Evolutionary conservation across 2,329 filamentous ascomycete species (phyloP).

Genomic region (Didymella sp.): DNA sequence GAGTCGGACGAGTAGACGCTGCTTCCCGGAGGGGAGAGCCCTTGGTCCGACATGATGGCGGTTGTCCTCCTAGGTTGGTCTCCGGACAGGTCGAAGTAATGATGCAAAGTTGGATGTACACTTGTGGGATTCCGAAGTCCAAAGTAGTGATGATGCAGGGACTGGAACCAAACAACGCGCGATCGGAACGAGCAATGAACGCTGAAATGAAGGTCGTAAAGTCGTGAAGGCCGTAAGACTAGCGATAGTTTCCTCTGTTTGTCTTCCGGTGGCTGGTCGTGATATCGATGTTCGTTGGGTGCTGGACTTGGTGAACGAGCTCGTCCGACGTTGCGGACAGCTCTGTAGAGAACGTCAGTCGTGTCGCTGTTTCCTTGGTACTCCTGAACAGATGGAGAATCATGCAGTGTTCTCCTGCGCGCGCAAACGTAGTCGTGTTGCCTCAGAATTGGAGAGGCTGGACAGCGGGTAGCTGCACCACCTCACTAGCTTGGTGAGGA

Average conservation of each 20-base stretch:
- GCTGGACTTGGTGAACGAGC: conserved; percentile 33
- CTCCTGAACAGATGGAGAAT: conserved; percentile 14
- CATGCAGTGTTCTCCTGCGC: conserved; percentile 14
- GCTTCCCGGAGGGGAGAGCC: conserved; percentile 73
- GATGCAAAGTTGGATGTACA: conserved; percentile 20
- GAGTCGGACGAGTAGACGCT: conserved; percentile 76
- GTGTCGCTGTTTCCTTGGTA: conserved; percentile 29
- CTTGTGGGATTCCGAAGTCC: conserved; percentile 13
- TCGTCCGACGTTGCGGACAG: conserved; percentile 45
- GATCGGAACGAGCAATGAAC: conserved; percentile 19
- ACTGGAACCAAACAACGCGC: conserved; percentile 20
- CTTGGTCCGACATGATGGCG: conserved; percentile 37
- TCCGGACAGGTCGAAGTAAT: conserved; percentile 5
- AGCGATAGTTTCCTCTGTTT: conserved; percentile 16
- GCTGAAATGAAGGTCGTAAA: conserved; percentile 35
- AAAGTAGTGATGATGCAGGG: conserved; percentile 12
- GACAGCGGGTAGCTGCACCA: conserved; percentile 31
- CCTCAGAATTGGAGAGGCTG: conserved; percentile 23
- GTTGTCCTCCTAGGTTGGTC: neutral
- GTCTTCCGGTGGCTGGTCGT: conserved; percentile 29
- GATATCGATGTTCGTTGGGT: conserved; percentile 22
- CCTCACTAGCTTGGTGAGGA: conserved; percentile 31
- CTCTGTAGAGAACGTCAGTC: conserved; percentile 37
- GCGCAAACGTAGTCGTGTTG: conserved; percentile 24
- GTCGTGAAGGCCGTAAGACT: conserved; percentile 40